Evolutionary conservation across 345 rosid species (phyloP).

Genomic region (Litchi chinensis): DNA sequence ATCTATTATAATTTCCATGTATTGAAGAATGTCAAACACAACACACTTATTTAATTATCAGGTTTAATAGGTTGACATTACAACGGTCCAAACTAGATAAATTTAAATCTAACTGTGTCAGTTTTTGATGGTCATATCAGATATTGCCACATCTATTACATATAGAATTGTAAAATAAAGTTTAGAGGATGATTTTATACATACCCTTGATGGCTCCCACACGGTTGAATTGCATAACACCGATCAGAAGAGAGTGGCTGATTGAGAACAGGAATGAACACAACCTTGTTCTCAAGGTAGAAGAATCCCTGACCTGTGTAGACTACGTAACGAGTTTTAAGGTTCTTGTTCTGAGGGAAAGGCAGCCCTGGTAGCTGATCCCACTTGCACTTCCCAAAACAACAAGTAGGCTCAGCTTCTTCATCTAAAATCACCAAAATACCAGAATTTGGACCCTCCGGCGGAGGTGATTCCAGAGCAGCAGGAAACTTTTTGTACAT

Average conservation of each 20-base stretch:
- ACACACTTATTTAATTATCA: no score
- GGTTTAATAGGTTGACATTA: no score
- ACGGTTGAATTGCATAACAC: conserved; percentile 21
- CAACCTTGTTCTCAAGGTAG: background rate
- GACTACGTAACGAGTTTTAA: conserved; percentile 8
- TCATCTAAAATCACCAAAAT: conserved; percentile 60
- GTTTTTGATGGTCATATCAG: no score
- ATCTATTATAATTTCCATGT: no score
- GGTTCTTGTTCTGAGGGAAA: conserved; percentile 58
- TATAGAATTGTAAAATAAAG: no score
- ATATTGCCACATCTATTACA: no score
- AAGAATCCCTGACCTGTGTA: no score
- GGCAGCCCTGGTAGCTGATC: conserved; percentile 38
- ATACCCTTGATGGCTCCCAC: conserved; percentile 35
- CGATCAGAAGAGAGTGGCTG: conserved; percentile 12
- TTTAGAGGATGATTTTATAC: background rate
- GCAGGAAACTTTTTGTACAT: conserved; percentile 35
- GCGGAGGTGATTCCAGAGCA: conserved; percentile 38
- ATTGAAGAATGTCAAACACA: no score
- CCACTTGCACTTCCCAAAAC: conserved; percentile 42
- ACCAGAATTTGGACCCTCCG: conserved; percentile 65
- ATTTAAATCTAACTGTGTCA: no score
- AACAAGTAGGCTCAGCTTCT: conserved; percentile 49
- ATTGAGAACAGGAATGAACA: conserved; percentile 44
- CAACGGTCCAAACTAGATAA: no score